Percentiles rank a stretch among this genome's conserved stretches.
Evolutionary conservation across 2,329 filamentous ascomycete genomes (phyloP).

Genomic region (Fusarium poae): DNA sequence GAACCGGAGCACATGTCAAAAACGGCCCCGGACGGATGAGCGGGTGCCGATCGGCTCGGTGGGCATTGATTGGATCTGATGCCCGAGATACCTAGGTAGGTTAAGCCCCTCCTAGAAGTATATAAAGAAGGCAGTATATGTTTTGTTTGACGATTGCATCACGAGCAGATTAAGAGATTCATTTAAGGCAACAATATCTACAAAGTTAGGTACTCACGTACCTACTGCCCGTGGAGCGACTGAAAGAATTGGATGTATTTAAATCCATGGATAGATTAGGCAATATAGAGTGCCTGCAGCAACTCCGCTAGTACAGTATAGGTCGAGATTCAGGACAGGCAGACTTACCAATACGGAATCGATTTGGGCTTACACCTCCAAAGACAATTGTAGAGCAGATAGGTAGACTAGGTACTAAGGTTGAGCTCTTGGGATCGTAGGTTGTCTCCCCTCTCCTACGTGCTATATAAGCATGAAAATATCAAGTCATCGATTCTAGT

Average conservation of each 20-base stretch:
- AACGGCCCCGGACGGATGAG: constrained; percentile 38
- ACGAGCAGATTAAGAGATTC: background rate
- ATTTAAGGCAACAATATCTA: background rate
- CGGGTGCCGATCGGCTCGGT: constrained; percentile 44
- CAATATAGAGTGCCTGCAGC: background rate
- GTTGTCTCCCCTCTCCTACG: background rate
- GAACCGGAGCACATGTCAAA: constrained; percentile 39
- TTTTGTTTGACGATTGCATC: background rate
- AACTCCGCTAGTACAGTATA: background rate
- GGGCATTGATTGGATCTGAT: constrained; percentile 21
- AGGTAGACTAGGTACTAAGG: background rate
- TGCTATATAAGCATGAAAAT: background rate
- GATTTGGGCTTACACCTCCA: background rate
- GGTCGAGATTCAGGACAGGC: background rate
- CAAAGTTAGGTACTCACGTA: background rate
- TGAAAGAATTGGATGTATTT: background rate
- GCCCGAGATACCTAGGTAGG: constrained; percentile 22
- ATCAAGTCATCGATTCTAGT: constrained; percentile 33
- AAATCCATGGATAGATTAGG: background rate
- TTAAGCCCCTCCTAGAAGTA: constrained; percentile 17
- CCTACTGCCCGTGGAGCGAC: background rate
- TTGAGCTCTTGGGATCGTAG: constrained; percentile 8
- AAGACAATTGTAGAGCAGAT: background rate
- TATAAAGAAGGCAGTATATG: background rate
- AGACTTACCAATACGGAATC: background rate